These are phyloP conservation scores for Hyaloperonospora brassicae DNA, from an alignment of 352 stramenopile genomes.

Conservation along the genomic window DNA sequence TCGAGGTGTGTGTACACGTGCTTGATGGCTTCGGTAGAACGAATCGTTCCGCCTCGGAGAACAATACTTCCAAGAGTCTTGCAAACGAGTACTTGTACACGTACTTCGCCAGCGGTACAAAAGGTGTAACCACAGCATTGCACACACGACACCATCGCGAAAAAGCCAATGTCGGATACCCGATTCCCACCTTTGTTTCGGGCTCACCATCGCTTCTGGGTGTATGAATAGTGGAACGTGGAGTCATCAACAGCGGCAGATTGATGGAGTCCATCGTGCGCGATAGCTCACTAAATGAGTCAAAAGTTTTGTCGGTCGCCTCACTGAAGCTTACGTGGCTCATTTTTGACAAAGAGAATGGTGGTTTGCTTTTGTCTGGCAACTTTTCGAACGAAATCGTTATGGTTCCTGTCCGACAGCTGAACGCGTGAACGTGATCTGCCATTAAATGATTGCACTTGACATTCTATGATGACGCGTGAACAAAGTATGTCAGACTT, in stretches of 20 bases:
- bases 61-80: slow-evolving; percentile 95
- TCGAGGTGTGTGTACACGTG: slow-evolving; percentile 38
- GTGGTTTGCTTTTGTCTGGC: slow-evolving; percentile 42
- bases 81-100: slow-evolving; percentile 97
- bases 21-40: slow-evolving; percentile 8
- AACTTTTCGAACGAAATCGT: slow-evolving; percentile 81
- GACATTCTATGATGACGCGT: slow-evolving; percentile 36
- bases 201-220: slow-evolving; percentile 20
- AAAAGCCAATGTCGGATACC: slow-evolving; percentile 84
- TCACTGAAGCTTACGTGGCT: slow-evolving; percentile 29
- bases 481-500: slow-evolving; percentile 4
- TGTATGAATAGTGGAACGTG: slow-evolving; percentile 23
- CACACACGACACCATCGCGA: slow-evolving; percentile 97
- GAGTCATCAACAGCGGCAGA: slow-evolving; percentile 35
- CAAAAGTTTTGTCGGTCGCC: slow-evolving; percentile 23
- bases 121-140: slow-evolving; percentile 87
- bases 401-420: slow-evolving; percentile 55
- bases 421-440: slow-evolving; percentile 80
- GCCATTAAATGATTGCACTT: slow-evolving; percentile 79
- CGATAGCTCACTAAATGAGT: slow-evolving; percentile 28
- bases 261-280: slow-evolving; percentile 33
- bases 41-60: slow-evolving; percentile 66
- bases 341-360: slow-evolving; percentile 26
- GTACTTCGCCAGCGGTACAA: slow-evolving; percentile 84
- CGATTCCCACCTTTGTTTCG: slow-evolving; percentile 18